Evolutionary conservation across 768 basidiomycete genomes (phyloP), one percentile per base, ranked within the genome.

Genomic region (Hydnomerulius pinastri): DNA sequence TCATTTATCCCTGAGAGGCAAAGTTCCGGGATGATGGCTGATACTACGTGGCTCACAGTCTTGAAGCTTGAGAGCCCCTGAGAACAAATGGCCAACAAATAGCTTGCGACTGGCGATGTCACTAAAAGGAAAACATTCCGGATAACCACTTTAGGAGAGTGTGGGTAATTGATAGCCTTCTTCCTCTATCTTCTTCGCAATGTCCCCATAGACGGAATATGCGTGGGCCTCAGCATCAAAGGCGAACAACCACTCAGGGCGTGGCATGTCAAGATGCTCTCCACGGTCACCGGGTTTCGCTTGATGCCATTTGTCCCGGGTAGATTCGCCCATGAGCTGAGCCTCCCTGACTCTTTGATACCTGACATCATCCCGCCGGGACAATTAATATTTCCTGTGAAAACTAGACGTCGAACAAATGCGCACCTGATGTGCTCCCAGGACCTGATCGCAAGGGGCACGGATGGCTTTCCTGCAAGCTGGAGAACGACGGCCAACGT

Each of bases 401-500:
- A 32, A 6, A 32, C n/a, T 32, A 5, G n/a, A 32, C n/a, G 30
- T 32, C n/a, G 30, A 32, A 32, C 12, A 2, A 15, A 32, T 11
- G 30, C 38, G 18, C 29, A 51, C 50, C 50, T n/a, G 0, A 51
- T 51, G 7, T 24, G 23, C 23, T 51, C 48, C 48, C 48, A 50
- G 29, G 48, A 24, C 42, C 48, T 44, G n/a, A 42, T 45, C 11
- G 20, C 42, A 17, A 50, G 20, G 15, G 5, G 32, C 20, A 50
- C 32, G 6, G 29, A 17, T 18, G 27, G 27, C 20, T 50, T 50
- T 2, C 41, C 30, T 18, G 43, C 42, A 21, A 46, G 41, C 2
- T 12, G 20, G 21, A 76, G 53, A 4, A 69, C 56, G 10, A 68
- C 56, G 1, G 65, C 70, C 15, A 77, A 52, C 1, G 70, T 69